These are phyloP conservation scores for Hymenochaete sp. DNA, from an alignment of 1,284 basidiomycete species.

Conservation along the genomic window DNA sequence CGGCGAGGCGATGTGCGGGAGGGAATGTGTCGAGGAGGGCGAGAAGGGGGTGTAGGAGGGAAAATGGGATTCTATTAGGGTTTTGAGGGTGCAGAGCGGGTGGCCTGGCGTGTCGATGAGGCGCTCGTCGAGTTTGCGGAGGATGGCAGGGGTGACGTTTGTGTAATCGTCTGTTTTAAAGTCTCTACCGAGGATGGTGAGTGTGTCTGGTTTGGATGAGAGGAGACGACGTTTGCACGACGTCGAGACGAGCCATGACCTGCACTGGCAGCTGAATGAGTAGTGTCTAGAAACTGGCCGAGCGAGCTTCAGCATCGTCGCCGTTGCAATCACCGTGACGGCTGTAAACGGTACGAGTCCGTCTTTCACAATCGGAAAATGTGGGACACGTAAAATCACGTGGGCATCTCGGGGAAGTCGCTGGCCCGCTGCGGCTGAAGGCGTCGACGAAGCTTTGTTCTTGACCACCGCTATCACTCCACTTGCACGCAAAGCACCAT, in stretches of 20 bases:
- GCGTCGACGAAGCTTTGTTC: no score
- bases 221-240: background rate
- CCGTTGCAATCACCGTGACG: no score
- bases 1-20: conserved; percentile 35
- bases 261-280: background rate
- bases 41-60: conserved; percentile 55
- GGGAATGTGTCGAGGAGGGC: conserved; percentile 16
- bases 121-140: conserved; percentile 61
- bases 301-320: no score
- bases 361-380: no score
- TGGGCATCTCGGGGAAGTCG: no score
- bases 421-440: no score
- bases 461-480: no score
- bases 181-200: conserved; percentile 41
- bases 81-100: conserved; percentile 80
- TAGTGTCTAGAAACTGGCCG: background rate
- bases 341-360: no score
- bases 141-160: conserved; percentile 81
- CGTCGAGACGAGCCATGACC: background rate
- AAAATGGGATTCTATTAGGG: conserved; percentile 81
- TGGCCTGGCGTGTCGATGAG: conserved; percentile 76
- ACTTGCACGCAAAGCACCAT: no score
- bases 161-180: conserved; percentile 74
- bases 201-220: conserved; percentile 5
- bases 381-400: no score